Percentiles rank a stretch among this genome's conserved stretches.
These are phyloP conservation scores for Fraxinus nigra DNA, from an alignment of 305 asterid genomes.

Conservation along the genomic window DNA sequence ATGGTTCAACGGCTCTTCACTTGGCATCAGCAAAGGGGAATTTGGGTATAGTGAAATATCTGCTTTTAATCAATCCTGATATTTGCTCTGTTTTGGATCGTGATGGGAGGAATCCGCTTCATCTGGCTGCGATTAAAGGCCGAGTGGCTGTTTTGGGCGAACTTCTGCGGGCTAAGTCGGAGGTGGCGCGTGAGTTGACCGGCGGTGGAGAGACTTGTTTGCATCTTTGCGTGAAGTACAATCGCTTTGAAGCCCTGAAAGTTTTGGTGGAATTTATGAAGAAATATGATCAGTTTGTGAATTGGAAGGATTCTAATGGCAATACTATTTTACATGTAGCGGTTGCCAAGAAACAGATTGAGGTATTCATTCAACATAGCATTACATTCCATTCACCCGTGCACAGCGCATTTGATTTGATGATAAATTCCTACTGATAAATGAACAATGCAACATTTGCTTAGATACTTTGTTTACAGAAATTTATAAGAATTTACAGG, in stretches of 20 bases:
- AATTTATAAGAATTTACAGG: constrained; percentile 21
- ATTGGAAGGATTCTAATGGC: constrained; percentile 34
- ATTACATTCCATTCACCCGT: not conserved
- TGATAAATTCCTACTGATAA: not conserved
- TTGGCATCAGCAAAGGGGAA: constrained; percentile 41
- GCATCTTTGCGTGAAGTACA: constrained; percentile 40
- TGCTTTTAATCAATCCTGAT: constrained; percentile 25
- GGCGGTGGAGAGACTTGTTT: constrained; percentile 31
- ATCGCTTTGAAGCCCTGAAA: constrained; percentile 39
- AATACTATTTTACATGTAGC: constrained; percentile 33
- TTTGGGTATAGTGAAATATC: constrained; percentile 20
- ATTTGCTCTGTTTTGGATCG: constrained; percentile 29
- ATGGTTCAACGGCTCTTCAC: constrained; percentile 37
- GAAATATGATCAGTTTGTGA: constrained; percentile 26
- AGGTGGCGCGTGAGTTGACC: constrained; percentile 26
- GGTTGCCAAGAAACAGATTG: constrained; percentile 39
- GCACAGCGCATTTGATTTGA: not conserved
- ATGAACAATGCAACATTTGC: not conserved
- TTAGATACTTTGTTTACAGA: not conserved
- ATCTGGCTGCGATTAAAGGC: constrained; percentile 44
- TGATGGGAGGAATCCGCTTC: constrained; percentile 39
- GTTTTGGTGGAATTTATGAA: constrained; percentile 16
- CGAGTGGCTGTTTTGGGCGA: constrained; percentile 27
- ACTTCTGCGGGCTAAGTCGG: constrained; percentile 29
- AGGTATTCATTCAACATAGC: constrained; percentile 23